phyloP scores from a whole-genome alignment of 2,329 filamentous ascomycete species.

The Botrytis galanthina region DNA sequence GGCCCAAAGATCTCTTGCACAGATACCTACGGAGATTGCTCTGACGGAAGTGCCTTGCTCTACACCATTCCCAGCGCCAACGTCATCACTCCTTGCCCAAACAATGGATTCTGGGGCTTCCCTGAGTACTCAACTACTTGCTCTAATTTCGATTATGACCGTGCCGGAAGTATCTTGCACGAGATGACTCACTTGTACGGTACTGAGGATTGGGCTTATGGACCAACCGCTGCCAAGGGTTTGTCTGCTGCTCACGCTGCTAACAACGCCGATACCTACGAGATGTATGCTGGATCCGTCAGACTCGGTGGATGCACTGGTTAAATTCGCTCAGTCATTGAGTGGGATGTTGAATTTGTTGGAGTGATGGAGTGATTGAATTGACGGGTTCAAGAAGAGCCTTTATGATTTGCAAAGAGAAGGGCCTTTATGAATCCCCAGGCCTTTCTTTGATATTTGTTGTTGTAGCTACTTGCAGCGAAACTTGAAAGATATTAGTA shows the following conservation, averaged over 20 bases:
- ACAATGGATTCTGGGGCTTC: slow-evolving; percentile 32
- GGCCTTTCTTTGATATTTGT: neutral
- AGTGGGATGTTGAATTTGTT: neutral
- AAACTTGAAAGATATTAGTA: neutral
- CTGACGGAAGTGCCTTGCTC: slow-evolving; percentile 29
- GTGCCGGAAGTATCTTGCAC: slow-evolving; percentile 29
- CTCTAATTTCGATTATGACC: slow-evolving; percentile 30
- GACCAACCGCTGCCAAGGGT: slow-evolving; percentile 25
- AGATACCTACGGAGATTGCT: slow-evolving; percentile 28
- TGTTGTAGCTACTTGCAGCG: neutral
- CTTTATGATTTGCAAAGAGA: neutral
- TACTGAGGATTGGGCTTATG: slow-evolving; percentile 32
- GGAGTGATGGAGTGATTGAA: neutral
- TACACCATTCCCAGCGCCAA: slow-evolving; percentile 31
- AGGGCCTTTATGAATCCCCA: neutral
- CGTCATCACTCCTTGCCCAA: slow-evolving; percentile 30
- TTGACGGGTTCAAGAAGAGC: neutral
- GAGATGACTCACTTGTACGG: slow-evolving; percentile 33
- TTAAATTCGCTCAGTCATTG: neutral
- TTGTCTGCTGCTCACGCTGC: slow-evolving; percentile 28
- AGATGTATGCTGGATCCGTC: slow-evolving; percentile 33
- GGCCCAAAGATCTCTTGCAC: slow-evolving; percentile 29
- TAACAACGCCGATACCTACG: slow-evolving; percentile 33
- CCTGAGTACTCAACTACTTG: slow-evolving; percentile 26
- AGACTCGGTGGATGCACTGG: slow-evolving; percentile 29